Base-by-base conservation (phyloP, 371 early-diverging fungal genomes). In the Apophysomyces ossiformis region DNA sequence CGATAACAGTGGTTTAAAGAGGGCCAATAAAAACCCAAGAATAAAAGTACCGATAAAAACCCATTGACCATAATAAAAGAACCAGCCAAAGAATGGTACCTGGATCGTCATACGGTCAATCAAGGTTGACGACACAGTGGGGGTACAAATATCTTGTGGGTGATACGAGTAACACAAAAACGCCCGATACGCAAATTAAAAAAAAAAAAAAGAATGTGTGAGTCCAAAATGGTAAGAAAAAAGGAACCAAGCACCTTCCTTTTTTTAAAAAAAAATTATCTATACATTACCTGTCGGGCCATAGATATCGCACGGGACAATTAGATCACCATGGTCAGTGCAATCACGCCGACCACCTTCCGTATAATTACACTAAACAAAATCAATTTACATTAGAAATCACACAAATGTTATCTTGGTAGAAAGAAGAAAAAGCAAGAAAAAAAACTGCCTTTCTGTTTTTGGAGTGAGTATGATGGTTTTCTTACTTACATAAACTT, bases 61-160 rank as follows among this genome's bases (percentile, higher is more conserved):
- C 82, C 82, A 85, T 45, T 87, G 85, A 11, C 74, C 68, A 63
- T 80, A 82, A 60, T 84, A 87, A 57, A 85, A 87, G n/a, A 80
- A 73, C 11, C 79, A 66, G 8, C 87, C 87, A 57, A 89, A 81
- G 21, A 78, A 76, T 38, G 87, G 89, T 8, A 79, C 79, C 9
- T 76, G 82, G 45, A 84, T 68, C 39, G 79, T 69, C 36, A 88
- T 80, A 44, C 76, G 75, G 65, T 83, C 66, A 50, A 87, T 71
- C 65, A 86, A 57, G 1, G 77, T 73, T 1, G 89, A 88, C 1
- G 86, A 75, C 13, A 80, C 79, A 0, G 89, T 87, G 1, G 85
- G 87, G 8, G 87, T 87, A 64, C 88, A 89, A 43, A 87, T 73
- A 15, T 76, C 84, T 62, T 43, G 54, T 44, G 39, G 43, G 26